Evolutionary conservation across 2,329 filamentous ascomycete genomes (phyloP), one percentile per base, ranked within the genome.

Genomic region (Trichoderma asperellum): DNA sequence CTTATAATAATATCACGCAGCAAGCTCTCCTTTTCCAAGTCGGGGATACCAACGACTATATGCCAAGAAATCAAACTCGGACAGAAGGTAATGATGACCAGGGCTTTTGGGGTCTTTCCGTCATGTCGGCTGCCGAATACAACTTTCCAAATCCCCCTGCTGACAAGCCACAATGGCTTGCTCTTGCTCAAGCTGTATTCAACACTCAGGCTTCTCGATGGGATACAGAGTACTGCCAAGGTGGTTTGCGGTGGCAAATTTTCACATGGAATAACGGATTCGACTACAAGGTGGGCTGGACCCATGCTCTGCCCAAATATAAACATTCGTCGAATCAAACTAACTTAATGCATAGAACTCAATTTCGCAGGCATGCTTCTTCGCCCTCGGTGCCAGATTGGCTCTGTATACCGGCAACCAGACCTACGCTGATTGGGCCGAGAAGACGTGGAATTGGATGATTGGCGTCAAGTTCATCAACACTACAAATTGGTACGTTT

Each of bases 171-270:
- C 83, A 88, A 74, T 93, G 91, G 88, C 83, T 93, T 12, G 88
- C 89, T 5, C 85, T 96, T 14, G 92, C 90, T 2, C 89, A 94
- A 77, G 91, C 90, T 62, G 91, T 93, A 35, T 96, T 96, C 83
- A 93, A 96, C 77, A 90, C 89, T 2, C 92, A 95, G 75, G 89
- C 88, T 2, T 82, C 83, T 34, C 87, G 92, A 47, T 96, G 92
- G 93, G 92, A 94, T 71, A 83, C 78, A 0, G 79, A 83, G 0
- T 81, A 87, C 63, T 96, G 93, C 74, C 84, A 83, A n/a, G 93
- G 93, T 52, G 93, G 93, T 6, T 78, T 96, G 62, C 87, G 91
- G 71, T 95, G 92, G 92, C 93, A 97, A 80, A 93, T 97, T 59
- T 95, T 92, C 77, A 84, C 87, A 0, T 94, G 92, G 83, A 96